Base-by-base conservation (phyloP, 2,329 filamentous ascomycete genomes). In the Sporothrix luriei region DNA sequence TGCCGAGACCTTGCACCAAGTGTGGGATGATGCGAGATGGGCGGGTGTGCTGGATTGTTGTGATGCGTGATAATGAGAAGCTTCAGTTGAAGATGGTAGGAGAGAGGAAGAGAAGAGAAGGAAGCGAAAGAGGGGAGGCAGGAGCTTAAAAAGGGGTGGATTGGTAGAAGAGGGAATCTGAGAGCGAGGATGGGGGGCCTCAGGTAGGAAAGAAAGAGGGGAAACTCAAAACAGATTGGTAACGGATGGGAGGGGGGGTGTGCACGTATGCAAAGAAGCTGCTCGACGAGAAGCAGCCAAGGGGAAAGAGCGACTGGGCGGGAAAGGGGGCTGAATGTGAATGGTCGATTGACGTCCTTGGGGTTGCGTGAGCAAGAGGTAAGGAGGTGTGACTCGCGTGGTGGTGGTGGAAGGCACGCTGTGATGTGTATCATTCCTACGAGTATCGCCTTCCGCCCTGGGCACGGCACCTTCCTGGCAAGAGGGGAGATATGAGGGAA, bases 161-260 rank as follows among this genome's bases (percentile, higher is more conserved):
- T 51, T 33, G 33, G 55, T 43, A 46, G 38, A 40, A 51, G 52
- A 46, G 48, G 54, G 29, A 69, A 48, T 51, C 21, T 48, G 55
- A 43, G 46, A 69, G 66, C 40, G 65, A 52, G 33, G 51, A 52
- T 24, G 51, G 10, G 33, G 29, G 61, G 52, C 59, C 10, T 61
- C 48, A 59, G 51, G 65, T 33, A 21, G 48, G 48, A 49, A 46
- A 46, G 48, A 61, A 68, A 65, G 62, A 71, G 68, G 70, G 70
- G 72, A 68, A 69, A 54, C 59, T 54, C 29, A 24, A 62, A 43
- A 46, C 68, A 61, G 68, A 48, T 46, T 52, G 68, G 64, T 26
- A 55, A 64, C 48, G 48, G 61, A 43, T 38, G 57, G 46, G 49
- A 51, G n/a, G 19, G 40, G 48, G 40, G 24, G 40, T 29, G 62